Evolutionary conservation across 441 rosid genomes (phyloP).

Genomic region (Pelargonium hybrid): DNA sequence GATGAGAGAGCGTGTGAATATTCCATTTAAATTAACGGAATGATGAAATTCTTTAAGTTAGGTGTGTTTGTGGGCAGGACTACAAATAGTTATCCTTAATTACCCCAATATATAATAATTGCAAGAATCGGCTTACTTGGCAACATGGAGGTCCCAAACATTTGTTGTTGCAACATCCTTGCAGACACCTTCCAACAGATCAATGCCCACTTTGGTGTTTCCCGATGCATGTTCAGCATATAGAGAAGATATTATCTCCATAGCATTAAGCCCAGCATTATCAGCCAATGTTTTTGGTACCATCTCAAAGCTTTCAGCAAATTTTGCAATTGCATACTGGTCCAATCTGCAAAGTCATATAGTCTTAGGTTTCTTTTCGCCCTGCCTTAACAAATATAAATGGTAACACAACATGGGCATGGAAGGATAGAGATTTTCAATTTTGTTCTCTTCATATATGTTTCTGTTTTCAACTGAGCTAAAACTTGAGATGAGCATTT

Average conservation of each 20-base stretch:
- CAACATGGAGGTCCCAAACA: constrained; percentile 86
- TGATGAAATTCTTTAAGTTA: no score
- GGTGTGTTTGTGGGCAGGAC: no score
- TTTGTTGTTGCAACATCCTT: constrained; percentile 58
- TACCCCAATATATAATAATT: background rate
- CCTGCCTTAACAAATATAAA: background rate
- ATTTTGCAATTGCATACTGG: constrained; percentile 91
- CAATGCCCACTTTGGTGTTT: constrained; percentile 73
- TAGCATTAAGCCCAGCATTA: constrained; percentile 93
- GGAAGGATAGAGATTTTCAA: background rate
- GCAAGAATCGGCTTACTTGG: constrained; percentile 47
- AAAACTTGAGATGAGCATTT: background rate
- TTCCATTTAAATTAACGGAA: no score
- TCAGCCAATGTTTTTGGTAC: constrained; percentile 85
- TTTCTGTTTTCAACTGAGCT: background rate
- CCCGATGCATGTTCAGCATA: constrained; percentile 95
- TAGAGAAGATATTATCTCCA: constrained; percentile 88
- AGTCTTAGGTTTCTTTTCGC: background rate
- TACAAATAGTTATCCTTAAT: background rate
- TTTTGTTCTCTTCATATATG: background rate
- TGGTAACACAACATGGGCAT: background rate
- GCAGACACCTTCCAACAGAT: constrained; percentile 72
- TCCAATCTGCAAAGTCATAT: constrained; percentile 58
- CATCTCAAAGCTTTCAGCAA: constrained; percentile 98
- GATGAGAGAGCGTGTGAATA: no score